A percentile compares a stretch with the other conserved stretches of the same genome.
Conservation (phyloP, 2,329 filamentous ascomycete species). For the Paecilomyces sp. region DNA sequence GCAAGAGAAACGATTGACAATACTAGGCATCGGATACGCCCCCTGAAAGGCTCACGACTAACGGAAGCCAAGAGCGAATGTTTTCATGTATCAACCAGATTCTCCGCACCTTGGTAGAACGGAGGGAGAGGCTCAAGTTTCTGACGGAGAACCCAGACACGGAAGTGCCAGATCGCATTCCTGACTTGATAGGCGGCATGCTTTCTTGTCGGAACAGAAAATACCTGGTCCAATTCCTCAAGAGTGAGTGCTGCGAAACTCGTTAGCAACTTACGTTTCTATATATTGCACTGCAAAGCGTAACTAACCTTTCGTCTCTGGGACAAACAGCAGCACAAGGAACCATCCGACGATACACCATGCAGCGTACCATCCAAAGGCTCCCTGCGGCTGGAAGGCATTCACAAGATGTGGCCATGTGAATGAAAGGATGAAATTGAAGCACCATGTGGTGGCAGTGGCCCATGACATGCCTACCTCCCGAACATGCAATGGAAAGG, state of each 20-base stretch:
- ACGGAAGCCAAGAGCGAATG: background rate
- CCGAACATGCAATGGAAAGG: constrained; percentile 55
- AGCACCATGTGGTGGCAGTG: constrained; percentile 50
- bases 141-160: constrained; percentile 31
- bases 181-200: constrained; percentile 34
- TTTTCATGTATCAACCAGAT: constrained; percentile 7
- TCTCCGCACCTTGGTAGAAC: constrained; percentile 25
- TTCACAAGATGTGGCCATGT: constrained; percentile 45
- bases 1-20: background rate
- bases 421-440: constrained; percentile 48
- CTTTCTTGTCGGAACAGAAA: constrained; percentile 43
- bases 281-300: background rate
- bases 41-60: background rate
- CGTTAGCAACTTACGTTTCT: constrained; percentile 7
- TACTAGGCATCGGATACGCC: background rate
- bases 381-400: constrained; percentile 46
- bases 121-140: constrained; percentile 26
- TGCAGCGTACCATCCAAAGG: constrained; percentile 51
- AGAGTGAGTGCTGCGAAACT: constrained; percentile 28
- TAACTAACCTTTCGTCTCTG: constrained; percentile 39
- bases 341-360: constrained; percentile 50
- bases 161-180: constrained; percentile 34
- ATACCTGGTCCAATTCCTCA: constrained; percentile 47
- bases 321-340: constrained; percentile 45
- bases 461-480: constrained; percentile 56